Conservation (phyloP, 2,329 filamentous ascomycete species). For the Rhynchosporium secalis region DNA sequence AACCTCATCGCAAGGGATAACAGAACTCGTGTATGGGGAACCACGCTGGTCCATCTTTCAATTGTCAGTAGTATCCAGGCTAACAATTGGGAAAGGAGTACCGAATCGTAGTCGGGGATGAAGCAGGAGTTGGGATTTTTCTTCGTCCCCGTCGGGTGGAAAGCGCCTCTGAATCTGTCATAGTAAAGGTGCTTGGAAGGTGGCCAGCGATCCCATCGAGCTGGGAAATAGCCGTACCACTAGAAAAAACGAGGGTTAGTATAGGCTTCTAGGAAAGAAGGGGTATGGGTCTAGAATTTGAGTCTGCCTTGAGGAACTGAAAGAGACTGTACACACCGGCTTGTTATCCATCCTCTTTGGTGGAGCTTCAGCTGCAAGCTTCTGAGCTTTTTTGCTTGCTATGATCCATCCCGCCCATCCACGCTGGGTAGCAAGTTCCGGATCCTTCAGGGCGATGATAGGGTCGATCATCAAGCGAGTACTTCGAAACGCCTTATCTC, state of each 20-base stretch:
- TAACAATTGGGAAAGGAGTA: neutral
- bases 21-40: neutral
- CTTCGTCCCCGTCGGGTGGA: neutral
- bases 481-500: conserved; percentile 18
- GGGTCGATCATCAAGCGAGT: conserved; percentile 27
- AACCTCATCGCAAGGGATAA: conserved; percentile 11
- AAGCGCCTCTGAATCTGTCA: conserved; percentile 24
- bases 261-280: neutral
- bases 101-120: conserved; percentile 6
- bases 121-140: neutral
- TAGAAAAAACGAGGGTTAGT: conserved; percentile 15
- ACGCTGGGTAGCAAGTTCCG: conserved; percentile 17
- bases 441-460: conserved; percentile 20
- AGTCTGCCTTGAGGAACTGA: neutral
- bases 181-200: conserved; percentile 31
- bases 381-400: neutral
- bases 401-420: conserved; percentile 24
- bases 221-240: conserved; percentile 4
- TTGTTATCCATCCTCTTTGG: neutral
- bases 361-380: conserved; percentile 3
- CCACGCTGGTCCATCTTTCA: conserved; percentile 16
- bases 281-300: neutral
- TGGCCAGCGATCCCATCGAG: conserved; percentile 26
- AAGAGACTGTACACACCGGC: neutral
- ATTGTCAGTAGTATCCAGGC: neutral